phyloP scores from a whole-genome alignment of 148 eudicot genomes.

The Silene conica region DNA sequence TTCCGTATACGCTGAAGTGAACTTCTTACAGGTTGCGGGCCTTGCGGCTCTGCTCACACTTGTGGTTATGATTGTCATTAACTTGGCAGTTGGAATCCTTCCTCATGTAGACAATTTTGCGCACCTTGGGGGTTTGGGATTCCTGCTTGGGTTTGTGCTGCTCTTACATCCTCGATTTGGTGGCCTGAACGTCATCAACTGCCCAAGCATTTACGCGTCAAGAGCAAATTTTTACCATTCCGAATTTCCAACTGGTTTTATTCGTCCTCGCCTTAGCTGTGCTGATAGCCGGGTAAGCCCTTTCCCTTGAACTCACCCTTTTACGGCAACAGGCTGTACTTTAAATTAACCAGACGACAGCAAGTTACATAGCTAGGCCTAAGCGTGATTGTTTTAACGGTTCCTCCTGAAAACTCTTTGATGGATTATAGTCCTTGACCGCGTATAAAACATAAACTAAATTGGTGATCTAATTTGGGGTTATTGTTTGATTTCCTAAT shows the following conservation, averaged over 20 bases:
- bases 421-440: too few relatives aligned
- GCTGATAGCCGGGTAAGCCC: slow-evolving; percentile 64
- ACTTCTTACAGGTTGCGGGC: slow-evolving; percentile 51
- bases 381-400: too few relatives aligned
- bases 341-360: too few relatives aligned
- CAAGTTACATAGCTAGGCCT: too few relatives aligned
- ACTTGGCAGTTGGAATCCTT: slow-evolving; percentile 77
- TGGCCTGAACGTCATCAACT: slow-evolving; percentile 64
- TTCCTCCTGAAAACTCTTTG: too few relatives aligned
- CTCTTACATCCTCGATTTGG: slow-evolving; percentile 71
- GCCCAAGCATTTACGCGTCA: slow-evolving; percentile 53
- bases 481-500: not conserved
- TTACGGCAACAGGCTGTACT: too few relatives aligned
- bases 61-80: slow-evolving; percentile 57
- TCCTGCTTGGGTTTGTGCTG: slow-evolving; percentile 69
- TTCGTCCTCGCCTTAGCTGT: slow-evolving; percentile 40
- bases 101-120: slow-evolving; percentile 93
- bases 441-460: too few relatives aligned
- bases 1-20: too few relatives aligned
- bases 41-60: slow-evolving; percentile 76
- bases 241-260: slow-evolving; percentile 56
- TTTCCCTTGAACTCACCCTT: not conserved
- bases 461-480: not conserved
- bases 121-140: slow-evolving; percentile 89
- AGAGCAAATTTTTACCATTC: slow-evolving; percentile 47